Evolutionary conservation across 2,329 filamentous ascomycete species (phyloP).

Genomic region (Sclerotiophoma versabilis): DNA sequence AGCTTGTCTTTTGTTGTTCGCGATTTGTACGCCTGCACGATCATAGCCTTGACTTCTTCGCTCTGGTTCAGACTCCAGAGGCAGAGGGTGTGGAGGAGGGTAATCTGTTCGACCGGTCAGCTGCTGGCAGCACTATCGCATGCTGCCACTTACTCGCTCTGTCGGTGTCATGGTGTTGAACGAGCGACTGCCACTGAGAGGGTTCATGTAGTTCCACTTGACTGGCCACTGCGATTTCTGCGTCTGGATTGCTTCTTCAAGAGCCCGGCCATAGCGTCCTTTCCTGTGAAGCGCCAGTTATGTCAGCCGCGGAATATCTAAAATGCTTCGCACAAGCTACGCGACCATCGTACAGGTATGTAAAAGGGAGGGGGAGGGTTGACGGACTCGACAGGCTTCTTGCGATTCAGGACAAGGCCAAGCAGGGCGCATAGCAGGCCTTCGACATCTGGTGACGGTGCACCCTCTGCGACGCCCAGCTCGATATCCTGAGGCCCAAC

Average conservation of each 20-base stretch:
- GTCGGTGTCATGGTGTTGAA: constrained; percentile 84
- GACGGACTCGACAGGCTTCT: constrained; percentile 97
- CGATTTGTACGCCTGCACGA: constrained; percentile 71
- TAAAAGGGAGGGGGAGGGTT: constrained; percentile 24
- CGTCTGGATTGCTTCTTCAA: constrained; percentile 88
- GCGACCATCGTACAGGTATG: constrained; percentile 31
- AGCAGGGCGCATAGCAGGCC: constrained; percentile 88
- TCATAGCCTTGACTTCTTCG: constrained; percentile 78
- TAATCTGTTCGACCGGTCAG: constrained; percentile 66
- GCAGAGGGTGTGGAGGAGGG: constrained; percentile 80
- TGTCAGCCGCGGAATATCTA: constrained; percentile 40
- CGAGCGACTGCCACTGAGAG: constrained; percentile 77
- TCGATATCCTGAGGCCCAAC: constrained; percentile 97
- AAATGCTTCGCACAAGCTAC: constrained; percentile 3
- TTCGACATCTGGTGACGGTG: constrained; percentile 86
- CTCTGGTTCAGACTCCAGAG: constrained; percentile 91
- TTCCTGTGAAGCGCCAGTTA: constrained; percentile 63
- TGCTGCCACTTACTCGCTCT: constrained; percentile 71
- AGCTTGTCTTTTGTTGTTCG: constrained; percentile 85
- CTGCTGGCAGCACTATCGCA: constrained; percentile 2
- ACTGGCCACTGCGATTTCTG: constrained; percentile 89
- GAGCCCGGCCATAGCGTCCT: constrained; percentile 88
- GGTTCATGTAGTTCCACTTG: constrained; percentile 83
- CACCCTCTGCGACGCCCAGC: constrained; percentile 76
- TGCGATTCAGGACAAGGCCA: constrained; percentile 88